A percentile compares a stretch with the other conserved stretches of the same genome.
Evolutionary conservation across 371 early-diverging fungal species (phyloP).

Genomic region (Mucor saturninus): DNA sequence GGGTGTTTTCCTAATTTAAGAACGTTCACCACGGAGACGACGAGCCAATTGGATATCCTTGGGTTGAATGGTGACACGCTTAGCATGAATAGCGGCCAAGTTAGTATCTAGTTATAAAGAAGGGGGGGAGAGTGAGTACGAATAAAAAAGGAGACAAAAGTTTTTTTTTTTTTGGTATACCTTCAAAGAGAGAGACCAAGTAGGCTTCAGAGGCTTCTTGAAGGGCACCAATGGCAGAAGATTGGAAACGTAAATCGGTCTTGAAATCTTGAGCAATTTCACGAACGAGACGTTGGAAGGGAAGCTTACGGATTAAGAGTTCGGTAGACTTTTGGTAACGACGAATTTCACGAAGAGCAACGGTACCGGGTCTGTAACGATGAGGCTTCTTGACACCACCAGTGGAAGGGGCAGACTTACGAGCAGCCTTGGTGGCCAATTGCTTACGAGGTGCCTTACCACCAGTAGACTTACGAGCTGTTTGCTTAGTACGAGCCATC

Average conservation of each 20-base stretch:
- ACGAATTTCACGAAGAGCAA: conserved; percentile 96
- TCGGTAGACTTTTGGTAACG: conserved; percentile 81
- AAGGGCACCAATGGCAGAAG: conserved; percentile 94
- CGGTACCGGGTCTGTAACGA: conserved; percentile 84
- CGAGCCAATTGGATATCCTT: conserved; percentile 93
- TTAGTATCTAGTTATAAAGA: conserved; percentile 69
- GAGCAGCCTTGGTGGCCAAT: conserved; percentile 86
- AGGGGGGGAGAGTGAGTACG: background rate
- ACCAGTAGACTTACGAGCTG: conserved; percentile 85
- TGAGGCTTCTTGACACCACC: conserved; percentile 81
- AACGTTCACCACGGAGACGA: conserved; percentile 68
- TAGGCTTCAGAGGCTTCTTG: conserved; percentile 95
- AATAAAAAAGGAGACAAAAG: background rate
- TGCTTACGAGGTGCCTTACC: conserved; percentile 90
- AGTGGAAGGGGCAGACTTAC: conserved; percentile 80
- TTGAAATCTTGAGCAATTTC: conserved; percentile 96
- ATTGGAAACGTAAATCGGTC: conserved; percentile 97
- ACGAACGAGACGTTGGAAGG: conserved; percentile 96
- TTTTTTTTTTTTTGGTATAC: conserved; percentile 26
- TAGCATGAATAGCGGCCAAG: conserved; percentile 93
- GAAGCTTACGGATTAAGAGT: conserved; percentile 73
- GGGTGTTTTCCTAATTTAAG: conserved; percentile 28
- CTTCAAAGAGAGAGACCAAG: conserved; percentile 89
- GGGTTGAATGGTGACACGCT: conserved; percentile 95
- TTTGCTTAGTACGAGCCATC: conserved; percentile 89